Percentiles rank a stretch among this genome's conserved stretches.
These are phyloP conservation scores for Metschnikowia continentalis DNA, from an alignment of 805 yeast species.

Conservation along the genomic window DNA sequence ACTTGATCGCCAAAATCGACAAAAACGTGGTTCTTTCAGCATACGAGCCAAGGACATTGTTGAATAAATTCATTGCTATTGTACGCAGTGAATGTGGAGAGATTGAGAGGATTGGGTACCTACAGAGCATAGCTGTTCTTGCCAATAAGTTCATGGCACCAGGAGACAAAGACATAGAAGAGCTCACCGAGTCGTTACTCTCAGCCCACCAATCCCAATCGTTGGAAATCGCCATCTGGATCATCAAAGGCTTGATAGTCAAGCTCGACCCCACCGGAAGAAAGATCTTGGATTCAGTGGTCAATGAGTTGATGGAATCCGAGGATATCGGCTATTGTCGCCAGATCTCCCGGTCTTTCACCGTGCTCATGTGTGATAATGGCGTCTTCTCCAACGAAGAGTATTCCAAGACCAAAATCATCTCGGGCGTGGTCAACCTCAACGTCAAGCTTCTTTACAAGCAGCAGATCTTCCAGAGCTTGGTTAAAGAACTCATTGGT, in stretches of 20 bases:
- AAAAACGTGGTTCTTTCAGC: slow-evolving; percentile 23
- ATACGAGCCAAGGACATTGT: slow-evolving; percentile 1
- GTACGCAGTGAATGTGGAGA: neutral
- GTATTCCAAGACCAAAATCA: slow-evolving; percentile 25
- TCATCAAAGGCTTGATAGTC: slow-evolving; percentile 63
- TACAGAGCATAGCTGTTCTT: slow-evolving; percentile 52
- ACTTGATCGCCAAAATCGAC: slow-evolving; percentile 51
- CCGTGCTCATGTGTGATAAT: slow-evolving; percentile 64
- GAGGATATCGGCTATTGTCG: slow-evolving; percentile 23
- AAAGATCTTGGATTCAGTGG: slow-evolving; percentile 19
- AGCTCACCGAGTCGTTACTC: slow-evolving; percentile 2
- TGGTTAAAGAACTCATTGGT: slow-evolving; percentile 52
- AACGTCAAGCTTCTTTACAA: slow-evolving; percentile 68
- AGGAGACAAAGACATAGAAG: slow-evolving; percentile 10
- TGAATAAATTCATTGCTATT: slow-evolving; percentile 37
- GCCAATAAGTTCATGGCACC: slow-evolving; percentile 41
- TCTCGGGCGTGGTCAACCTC: slow-evolving; percentile 47
- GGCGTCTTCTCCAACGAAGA: slow-evolving; percentile 50
- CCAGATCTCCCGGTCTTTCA: slow-evolving; percentile 50
- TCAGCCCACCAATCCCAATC: slow-evolving; percentile 6
- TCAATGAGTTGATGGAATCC: slow-evolving; percentile 25
- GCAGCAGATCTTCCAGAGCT: slow-evolving; percentile 67
- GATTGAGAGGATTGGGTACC: slow-evolving; percentile 33
- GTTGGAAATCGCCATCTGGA: slow-evolving; percentile 65
- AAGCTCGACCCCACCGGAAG: slow-evolving; percentile 44